Conservation (phyloP, 2,329 filamentous ascomycete genomes). For the Pyrenophora tritici-repentis region DNA sequence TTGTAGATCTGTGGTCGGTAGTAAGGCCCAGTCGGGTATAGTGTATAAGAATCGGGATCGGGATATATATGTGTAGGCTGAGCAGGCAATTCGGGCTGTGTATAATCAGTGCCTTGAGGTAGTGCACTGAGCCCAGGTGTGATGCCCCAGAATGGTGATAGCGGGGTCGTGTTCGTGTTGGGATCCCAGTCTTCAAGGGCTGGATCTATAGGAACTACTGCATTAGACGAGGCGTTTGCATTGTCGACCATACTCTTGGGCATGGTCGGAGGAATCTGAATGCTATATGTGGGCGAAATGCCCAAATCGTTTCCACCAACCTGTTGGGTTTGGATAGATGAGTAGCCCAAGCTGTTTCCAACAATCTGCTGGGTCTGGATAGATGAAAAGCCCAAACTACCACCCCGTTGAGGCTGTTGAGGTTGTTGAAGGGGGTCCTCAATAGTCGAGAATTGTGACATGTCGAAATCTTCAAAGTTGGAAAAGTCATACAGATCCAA, state of each 20-base stretch:
- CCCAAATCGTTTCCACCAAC: not conserved
- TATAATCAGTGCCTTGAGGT: slow-evolving; percentile 2
- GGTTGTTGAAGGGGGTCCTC: not conserved
- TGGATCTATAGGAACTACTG: not conserved
- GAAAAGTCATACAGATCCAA: not conserved
- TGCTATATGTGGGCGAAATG: not conserved
- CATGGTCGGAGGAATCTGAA: not conserved
- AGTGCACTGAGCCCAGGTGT: slow-evolving; percentile 13
- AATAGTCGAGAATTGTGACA: not conserved
- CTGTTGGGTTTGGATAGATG: not conserved
- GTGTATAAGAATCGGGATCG: slow-evolving; percentile 9
- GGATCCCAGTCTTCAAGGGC: not conserved
- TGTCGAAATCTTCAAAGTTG: not conserved
- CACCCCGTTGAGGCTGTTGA: not conserved
- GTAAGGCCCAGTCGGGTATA: slow-evolving; percentile 5
- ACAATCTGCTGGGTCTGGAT: not conserved
- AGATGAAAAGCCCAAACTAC: not conserved
- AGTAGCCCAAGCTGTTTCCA: not conserved
- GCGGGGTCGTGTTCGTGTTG: not conserved
- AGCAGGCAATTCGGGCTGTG: not conserved
- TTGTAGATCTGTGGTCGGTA: slow-evolving; percentile 1
- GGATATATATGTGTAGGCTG: slow-evolving; percentile 4
- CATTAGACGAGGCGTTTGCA: not conserved
- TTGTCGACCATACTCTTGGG: not conserved
- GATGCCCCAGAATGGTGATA: not conserved